Evolutionary conservation across 139 green algal genomes (phyloP), one percentile per base, ranked within the genome.

Genomic region (Microglena sp.): DNA sequence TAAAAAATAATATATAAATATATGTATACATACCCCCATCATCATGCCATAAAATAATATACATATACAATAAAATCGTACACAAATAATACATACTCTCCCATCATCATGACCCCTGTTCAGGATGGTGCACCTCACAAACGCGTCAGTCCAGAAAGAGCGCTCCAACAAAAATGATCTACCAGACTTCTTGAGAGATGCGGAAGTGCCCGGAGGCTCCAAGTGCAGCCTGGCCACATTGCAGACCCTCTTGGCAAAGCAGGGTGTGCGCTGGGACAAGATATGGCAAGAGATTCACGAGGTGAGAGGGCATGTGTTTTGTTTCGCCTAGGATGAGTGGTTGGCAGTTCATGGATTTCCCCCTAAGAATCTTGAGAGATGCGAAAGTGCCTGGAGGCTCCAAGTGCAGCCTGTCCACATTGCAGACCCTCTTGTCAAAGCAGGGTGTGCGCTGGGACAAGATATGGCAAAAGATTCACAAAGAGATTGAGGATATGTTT

Each of bases 121-220:
- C 67, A 74, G 68, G 65, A 36, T 73, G 57, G 78, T 88, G 67
- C 87, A 94, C 77, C 79, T 94, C 18, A 92, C 87, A 34, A 94
- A 94, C 75, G 84, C 77, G 21, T 69, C 44, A 6, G 45, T 82
- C 4, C 70, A 82, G 54, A 70, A 65, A 40, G 33, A 21, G 2
- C 45, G 62, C 2, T 55, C 62, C 5, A 60, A 74, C 15, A 33
- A 18, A 29, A 62, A 61, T 1, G 43, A 61, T 55, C 55, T 70
- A 54, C 66, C 66, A 0, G 1, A 22, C 71, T 73, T 73, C 44
- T 58, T 73, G 50, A 5, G 8, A 21, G 11, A 63, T 1, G 26
- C 66, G 45, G 45, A 66, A 7, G 59, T 33, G 1, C 33, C 61
- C 26, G 71, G 68, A 7, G 69, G 71, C 33, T 74, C 65, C 67